Evolutionary conservation across 1,284 basidiomycete species (phyloP).

Genomic region (Trichosporon coremiiforme): DNA sequence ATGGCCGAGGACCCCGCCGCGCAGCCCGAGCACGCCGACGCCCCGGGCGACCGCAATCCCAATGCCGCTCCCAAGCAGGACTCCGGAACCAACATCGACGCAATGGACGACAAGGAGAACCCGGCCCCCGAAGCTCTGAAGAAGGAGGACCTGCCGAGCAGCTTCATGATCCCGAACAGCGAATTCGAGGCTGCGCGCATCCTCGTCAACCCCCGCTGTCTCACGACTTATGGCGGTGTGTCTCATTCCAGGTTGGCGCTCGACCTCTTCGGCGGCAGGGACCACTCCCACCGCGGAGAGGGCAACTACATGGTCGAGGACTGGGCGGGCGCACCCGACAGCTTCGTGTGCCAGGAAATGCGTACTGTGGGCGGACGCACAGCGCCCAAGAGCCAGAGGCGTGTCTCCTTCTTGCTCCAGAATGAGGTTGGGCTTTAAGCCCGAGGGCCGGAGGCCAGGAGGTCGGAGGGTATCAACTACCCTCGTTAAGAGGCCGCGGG

Average conservation of each 20-base stretch:
- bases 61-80: conserved; percentile 56
- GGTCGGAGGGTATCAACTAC: no score
- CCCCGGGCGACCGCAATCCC: conserved; percentile 25
- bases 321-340: conserved; percentile 91
- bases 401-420: conserved; percentile 82
- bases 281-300: conserved; percentile 35
- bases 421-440: conserved; percentile 46
- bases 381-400: conserved; percentile 83
- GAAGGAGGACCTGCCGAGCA: conserved; percentile 46
- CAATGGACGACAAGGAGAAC: conserved; percentile 66
- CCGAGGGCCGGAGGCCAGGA: neutral
- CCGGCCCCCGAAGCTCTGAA: conserved; percentile 52
- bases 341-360: conserved; percentile 96
- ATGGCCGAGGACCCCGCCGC: conserved; percentile 30
- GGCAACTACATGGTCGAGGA: conserved; percentile 83
- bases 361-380: conserved; percentile 86
- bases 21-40: conserved; percentile 33
- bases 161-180: conserved; percentile 61
- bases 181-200: conserved; percentile 84
- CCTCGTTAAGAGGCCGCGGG: no score
- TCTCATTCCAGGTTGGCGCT: conserved; percentile 87
- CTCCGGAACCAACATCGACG: conserved; percentile 83
- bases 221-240: conserved; percentile 94
- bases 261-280: conserved; percentile 78
- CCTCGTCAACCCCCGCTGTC: conserved; percentile 88